Base-by-base conservation (phyloP, 352 stramenopile genomes). In the Saprolegnia diclina region DNA sequence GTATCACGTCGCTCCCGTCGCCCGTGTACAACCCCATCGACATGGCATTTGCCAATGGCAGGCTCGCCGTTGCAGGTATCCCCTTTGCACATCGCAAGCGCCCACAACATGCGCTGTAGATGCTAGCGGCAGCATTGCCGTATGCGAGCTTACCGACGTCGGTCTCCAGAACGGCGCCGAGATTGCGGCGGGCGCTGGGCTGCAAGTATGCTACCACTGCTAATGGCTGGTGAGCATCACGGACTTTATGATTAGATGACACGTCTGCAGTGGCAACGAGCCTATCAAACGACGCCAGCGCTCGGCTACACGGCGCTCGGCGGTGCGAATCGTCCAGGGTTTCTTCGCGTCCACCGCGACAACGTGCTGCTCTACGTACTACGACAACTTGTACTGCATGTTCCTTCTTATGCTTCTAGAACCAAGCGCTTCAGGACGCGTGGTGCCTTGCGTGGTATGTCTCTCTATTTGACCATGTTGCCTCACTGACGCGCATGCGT, bases 361-460 rank as follows among this genome's bases (percentile, higher is more conserved):
- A 48, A 11, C 13, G 6, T n/a, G 2, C 35, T 48, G 13, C 13
- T 45, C 22, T 54, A 66, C 21, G 57, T 66, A 66, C 24, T 40
- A 19, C 57, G 16, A 21, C 35, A 38, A 19, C 5, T 44, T 24
- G 35, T 57, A 32, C 5, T 50, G n/a, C n/a, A n/a, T n/a, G n/a
- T n/a, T n/a, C n/a, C n/a, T n/a, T n/a, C n/a, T n/a, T n/a, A n/a
- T n/a, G n/a, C n/a, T n/a, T n/a, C n/a, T 54, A 66, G 57, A 54
- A 22, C 29, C n/a, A 40, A n/a, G 10, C 22, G 4, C 19, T 44
- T 29, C 44, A 19, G 11, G 50, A 69, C 42, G 63, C 45, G 37
- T 69, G 63, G 63, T 18, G 19, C 22, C 48, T 61, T 22, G 21
- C 46, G 9, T 69, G 63, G 63, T 69, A 45, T 53, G 18, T 66